phyloP scores from a whole-genome alignment of 345 rosid genomes.

The Hevea brasiliensis region DNA sequence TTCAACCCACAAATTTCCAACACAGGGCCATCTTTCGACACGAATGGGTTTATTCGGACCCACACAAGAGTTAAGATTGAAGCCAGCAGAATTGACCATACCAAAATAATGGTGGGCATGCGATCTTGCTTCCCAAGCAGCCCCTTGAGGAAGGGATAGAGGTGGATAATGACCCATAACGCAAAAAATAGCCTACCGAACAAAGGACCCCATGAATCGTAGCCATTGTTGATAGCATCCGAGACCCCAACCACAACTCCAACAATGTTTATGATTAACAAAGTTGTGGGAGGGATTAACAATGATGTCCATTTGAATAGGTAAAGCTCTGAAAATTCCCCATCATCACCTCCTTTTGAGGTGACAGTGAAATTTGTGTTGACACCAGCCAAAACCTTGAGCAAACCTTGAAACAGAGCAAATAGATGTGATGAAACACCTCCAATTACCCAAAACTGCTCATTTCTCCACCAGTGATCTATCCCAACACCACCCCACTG shows the following conservation, averaged over 20 bases:
- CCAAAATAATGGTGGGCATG: conserved; percentile 89
- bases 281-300: conserved; percentile 81
- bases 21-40: conserved; percentile 79
- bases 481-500: conserved; percentile 98
- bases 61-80: conserved; percentile 91
- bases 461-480: conserved; percentile 99
- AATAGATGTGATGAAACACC: conserved; percentile 94
- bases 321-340: conserved; percentile 91
- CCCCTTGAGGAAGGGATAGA: conserved; percentile 98
- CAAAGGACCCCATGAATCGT: conserved; percentile 97
- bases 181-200: conserved; percentile 93
- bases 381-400: conserved; percentile 94
- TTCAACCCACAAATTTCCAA: conserved; percentile 87
- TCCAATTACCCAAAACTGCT: conserved; percentile 99
- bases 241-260: conserved; percentile 95
- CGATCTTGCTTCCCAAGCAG: conserved; percentile 92
- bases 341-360: conserved; percentile 92
- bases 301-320: conserved; percentile 96
- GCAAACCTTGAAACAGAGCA: conserved; percentile 92
- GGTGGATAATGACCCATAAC: conserved; percentile 89
- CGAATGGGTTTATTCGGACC: conserved; percentile 93
- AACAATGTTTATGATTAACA: conserved; percentile 75
- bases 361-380: conserved; percentile 93
- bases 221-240: conserved; percentile 93
- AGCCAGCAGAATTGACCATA: conserved; percentile 94